These are phyloP conservation scores for Pleurotus platypus DNA, from an alignment of 768 basidiomycete species.

Conservation along the genomic window DNA sequence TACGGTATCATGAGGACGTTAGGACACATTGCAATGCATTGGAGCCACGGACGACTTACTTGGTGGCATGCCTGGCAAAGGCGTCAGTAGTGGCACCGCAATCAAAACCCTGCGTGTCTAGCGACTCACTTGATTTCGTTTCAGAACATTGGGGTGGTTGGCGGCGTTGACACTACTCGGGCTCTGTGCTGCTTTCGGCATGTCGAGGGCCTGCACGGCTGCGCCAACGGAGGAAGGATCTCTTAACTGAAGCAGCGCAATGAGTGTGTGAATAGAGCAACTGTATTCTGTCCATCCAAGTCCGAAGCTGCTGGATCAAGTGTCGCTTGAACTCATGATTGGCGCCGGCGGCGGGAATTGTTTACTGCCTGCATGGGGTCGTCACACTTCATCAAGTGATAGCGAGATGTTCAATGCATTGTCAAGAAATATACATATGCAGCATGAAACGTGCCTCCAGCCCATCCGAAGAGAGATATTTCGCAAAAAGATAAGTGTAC, in stretches of 20 bases:
- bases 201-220: constrained; percentile 13
- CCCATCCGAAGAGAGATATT: not conserved
- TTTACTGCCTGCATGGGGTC: no score
- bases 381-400: no score
- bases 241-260: not conserved
- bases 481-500: not conserved
- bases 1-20: constrained; percentile 9
- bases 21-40: no score
- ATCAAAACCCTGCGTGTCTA: not conserved
- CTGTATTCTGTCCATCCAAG: not conserved
- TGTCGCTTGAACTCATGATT: not conserved
- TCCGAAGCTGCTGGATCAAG: no score
- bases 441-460: constrained; percentile 2
- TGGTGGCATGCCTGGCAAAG: constrained; percentile 49
- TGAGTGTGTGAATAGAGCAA: constrained; percentile 2
- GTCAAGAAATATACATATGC: not conserved
- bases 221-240: not conserved
- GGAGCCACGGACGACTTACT: constrained; percentile 23
- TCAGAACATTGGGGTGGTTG: constrained; percentile 43
- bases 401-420: no score
- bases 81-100: not conserved
- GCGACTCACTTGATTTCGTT: constrained; percentile 45
- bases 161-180: constrained; percentile 20
- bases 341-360: not conserved
- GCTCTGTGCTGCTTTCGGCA: constrained; percentile 34